These are phyloP conservation scores for Penicillium salamii DNA, from an alignment of 495 filamentous ascomycete species.

Conservation along the genomic window DNA sequence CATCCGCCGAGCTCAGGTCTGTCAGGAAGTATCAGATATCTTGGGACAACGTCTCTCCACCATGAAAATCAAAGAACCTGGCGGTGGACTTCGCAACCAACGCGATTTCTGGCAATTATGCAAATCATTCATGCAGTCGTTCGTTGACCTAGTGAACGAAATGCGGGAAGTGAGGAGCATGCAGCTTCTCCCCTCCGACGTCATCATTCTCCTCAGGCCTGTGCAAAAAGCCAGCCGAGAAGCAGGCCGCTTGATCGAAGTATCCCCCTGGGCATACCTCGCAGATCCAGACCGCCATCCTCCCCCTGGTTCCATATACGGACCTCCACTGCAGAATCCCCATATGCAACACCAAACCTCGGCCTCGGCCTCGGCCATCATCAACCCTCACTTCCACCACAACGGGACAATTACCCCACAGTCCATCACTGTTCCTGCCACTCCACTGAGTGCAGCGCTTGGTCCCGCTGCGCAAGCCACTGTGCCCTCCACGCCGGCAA, in stretches of 20 bases:
- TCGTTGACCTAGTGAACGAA: constrained; percentile 67
- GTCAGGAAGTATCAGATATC: constrained; percentile 61
- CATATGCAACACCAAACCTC: constrained; percentile 36
- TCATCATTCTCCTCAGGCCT: constrained; percentile 67
- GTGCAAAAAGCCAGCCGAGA: constrained; percentile 76
- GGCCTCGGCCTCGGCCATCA: constrained; percentile 26
- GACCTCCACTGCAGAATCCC: constrained; percentile 35
- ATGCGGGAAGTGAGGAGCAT: constrained; percentile 66
- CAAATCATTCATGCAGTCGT: constrained; percentile 72
- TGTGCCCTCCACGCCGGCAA: constrained; percentile 74
- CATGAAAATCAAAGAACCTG: constrained; percentile 81
- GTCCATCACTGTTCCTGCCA: constrained; percentile 52
- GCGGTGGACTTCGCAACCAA: constrained; percentile 64
- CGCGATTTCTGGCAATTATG: constrained; percentile 79
- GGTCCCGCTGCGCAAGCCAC: constrained; percentile 88
- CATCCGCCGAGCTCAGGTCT: constrained; percentile 60
- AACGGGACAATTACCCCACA: constrained; percentile 36
- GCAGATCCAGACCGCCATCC: constrained; percentile 34
- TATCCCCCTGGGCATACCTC: constrained; percentile 70
- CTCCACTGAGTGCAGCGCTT: constrained; percentile 79
- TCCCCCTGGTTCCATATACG: constrained; percentile 32
- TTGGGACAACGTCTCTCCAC: constrained; percentile 69
- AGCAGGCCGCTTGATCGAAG: constrained; percentile 66
- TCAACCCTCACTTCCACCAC: constrained; percentile 27
- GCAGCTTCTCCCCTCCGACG: constrained; percentile 62